A percentile compares a stretch with the other conserved stretches of the same genome.
These are phyloP conservation scores for Cylindrodendrum hubeiense DNA, from an alignment of 2,329 filamentous ascomycete genomes.

Conservation along the genomic window DNA sequence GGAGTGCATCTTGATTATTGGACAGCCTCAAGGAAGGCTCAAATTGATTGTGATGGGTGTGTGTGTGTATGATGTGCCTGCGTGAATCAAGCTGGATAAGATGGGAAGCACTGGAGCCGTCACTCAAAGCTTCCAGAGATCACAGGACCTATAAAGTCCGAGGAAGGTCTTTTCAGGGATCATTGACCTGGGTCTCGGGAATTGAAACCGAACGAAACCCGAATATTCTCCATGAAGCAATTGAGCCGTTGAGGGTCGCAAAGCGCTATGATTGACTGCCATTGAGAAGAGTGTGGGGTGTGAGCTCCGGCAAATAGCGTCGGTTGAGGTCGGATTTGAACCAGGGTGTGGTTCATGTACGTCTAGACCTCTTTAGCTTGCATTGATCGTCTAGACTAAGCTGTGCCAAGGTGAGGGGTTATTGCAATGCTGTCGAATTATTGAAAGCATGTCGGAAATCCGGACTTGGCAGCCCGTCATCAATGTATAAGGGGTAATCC, in stretches of 20 bases:
- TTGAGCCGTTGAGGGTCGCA: constrained; percentile 28
- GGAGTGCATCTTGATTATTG: constrained; percentile 32
- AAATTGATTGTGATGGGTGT: neutral
- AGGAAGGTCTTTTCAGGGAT: neutral
- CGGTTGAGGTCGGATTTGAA: neutral
- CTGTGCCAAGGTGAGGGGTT: neutral
- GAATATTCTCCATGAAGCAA: constrained; percentile 21
- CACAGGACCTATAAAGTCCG: constrained; percentile 21
- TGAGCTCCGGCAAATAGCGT: neutral
- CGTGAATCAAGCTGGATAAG: neutral
- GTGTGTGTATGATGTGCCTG: constrained; percentile 3
- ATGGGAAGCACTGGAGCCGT: constrained; percentile 7
- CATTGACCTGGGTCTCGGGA: neutral
- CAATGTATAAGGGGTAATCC: neutral
- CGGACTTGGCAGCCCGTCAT: neutral
- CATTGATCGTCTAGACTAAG: neutral
- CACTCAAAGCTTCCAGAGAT: constrained; percentile 6
- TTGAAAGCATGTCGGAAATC: neutral
- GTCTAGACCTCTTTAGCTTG: neutral
- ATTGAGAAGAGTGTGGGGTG: constrained; percentile 31
- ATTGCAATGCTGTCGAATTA: neutral
- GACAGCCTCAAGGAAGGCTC: constrained; percentile 2
- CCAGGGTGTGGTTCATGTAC: neutral
- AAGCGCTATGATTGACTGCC: constrained; percentile 15
- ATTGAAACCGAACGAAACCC: constrained; percentile 29